Base-by-base conservation (phyloP, 495 filamentous ascomycete species). In the Pyrenula aspistea region DNA sequence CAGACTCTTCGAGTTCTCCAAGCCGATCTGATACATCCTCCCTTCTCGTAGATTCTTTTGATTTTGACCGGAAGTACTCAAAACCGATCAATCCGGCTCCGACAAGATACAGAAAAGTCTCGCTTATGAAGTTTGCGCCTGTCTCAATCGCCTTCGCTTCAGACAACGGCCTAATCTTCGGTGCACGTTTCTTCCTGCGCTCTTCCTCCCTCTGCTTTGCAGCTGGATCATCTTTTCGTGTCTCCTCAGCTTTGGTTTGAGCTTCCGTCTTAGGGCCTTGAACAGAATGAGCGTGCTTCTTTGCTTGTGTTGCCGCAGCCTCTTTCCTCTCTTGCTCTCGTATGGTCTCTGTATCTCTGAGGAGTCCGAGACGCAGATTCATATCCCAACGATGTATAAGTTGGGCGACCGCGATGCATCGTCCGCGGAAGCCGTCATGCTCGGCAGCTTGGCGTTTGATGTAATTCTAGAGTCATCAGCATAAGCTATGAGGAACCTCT, bases 381-480 rank as follows among this genome's bases (percentile, higher is more conserved):
- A 99, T 97, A 67, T 97, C 94, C 61, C 95, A 73, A 59, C 87
- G 86, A 68, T 99, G 93, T 31, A 99, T 85, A 4, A 77, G 68
- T 61, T 99, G 93, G 23, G 93, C 94, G 66, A 94, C 83, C 22
- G 69, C 68, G 61, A 89, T 71, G 65, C 85, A 89, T 47, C 82
- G 23, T n/a, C 70, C 71, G 19, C 94, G 88, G 72, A 97, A 99
- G 19, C 83, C 76, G 51, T 91, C 88, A 73, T 97, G 94, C 65
- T 99, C 94, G 62, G 87, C 88, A 15, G 93, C 94, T 77, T 96
- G 91, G 22, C 77, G 78, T 71, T 96, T 97, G 72, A 99, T 95
- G 67, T 81, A 83, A 67, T 89, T 96, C 93, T 98, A 68, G 12
- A 21, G 20, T 8, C 49, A 60, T 70, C 55, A 75, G 70, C 63